Evolutionary conservation across 331 rosid genomes (phyloP).

Genomic region (Arachis monticola): DNA sequence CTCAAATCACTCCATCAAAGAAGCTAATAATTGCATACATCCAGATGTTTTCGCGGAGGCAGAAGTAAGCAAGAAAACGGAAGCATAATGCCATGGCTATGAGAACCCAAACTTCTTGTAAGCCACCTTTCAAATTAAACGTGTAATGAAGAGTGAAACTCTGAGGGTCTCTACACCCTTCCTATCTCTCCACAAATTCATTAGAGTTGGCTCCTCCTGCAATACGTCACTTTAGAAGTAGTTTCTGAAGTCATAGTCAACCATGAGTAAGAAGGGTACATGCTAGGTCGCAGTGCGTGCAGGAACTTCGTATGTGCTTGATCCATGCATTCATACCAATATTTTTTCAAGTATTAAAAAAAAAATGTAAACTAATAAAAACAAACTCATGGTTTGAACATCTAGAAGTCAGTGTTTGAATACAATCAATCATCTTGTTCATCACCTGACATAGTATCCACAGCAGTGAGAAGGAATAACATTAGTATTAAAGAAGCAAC

Average conservation of each 20-base stretch:
- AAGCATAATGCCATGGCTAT: constrained; percentile 73
- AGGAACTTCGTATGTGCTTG: constrained; percentile 76
- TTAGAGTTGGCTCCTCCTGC: constrained; percentile 71
- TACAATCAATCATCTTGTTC: too few relatives aligned
- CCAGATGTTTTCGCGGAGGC: constrained; percentile 66
- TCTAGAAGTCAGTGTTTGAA: too few relatives aligned
- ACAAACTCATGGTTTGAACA: too few relatives aligned
- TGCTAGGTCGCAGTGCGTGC: too few relatives aligned
- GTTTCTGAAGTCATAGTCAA: constrained; percentile 81
- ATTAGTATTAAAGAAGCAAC: constrained; percentile 83
- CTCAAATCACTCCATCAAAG: constrained; percentile 39
- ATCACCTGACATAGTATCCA: constrained; percentile 90
- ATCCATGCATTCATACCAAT: constrained; percentile 38
- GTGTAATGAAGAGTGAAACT: constrained; percentile 84
- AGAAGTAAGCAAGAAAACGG: constrained; percentile 66
- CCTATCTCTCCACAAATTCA: constrained; percentile 68
- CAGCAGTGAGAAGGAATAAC: constrained; percentile 91
- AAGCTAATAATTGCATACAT: constrained; percentile 40
- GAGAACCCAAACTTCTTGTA: constrained; percentile 73
- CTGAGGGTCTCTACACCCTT: constrained; percentile 78
- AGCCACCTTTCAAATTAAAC: constrained; percentile 71
- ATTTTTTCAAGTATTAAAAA: not conserved
- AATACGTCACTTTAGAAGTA: constrained; percentile 83
- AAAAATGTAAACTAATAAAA: too few relatives aligned
- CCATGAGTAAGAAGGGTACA: too few relatives aligned